phyloP scores from a whole-genome alignment of 805 yeast genomes.

The Cyberlindnera amylophila region DNA sequence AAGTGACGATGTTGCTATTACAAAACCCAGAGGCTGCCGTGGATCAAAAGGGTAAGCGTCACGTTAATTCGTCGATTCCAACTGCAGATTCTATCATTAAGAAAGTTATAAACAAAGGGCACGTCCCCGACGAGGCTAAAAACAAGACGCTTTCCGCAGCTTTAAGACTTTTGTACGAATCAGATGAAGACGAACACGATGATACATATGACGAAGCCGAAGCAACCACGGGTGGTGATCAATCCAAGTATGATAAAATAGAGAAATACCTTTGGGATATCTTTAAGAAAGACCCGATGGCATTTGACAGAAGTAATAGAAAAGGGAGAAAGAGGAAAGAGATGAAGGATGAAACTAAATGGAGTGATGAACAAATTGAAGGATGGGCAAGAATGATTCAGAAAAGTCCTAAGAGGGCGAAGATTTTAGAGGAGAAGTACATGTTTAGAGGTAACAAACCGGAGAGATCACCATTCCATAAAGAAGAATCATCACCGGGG shows the following conservation, averaged over 20 bases:
- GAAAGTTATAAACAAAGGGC: constrained; percentile 18
- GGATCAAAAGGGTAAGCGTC: constrained; percentile 19
- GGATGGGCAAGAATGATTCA: constrained; percentile 85
- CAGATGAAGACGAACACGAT: constrained; percentile 84
- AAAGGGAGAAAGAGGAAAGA: constrained; percentile 47
- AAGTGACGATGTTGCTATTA: constrained; percentile 52
- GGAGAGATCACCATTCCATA: constrained; percentile 23
- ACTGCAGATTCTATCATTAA: constrained; percentile 16
- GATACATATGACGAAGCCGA: constrained; percentile 64
- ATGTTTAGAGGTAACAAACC: constrained; percentile 42
- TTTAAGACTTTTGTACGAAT: constrained; percentile 57
- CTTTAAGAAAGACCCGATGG: constrained; percentile 46
- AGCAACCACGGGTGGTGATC: constrained; percentile 21
- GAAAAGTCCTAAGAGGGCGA: constrained; percentile 58
- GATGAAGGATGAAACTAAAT: constrained; percentile 49
- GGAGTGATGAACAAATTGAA: constrained; percentile 91
- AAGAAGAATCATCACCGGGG: constrained; percentile 2
- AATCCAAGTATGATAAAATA: constrained; percentile 32
- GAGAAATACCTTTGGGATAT: constrained; percentile 57
- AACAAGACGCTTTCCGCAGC: constrained; percentile 59
- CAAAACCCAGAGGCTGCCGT: constrained; percentile 51
- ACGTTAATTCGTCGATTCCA: constrained; percentile 19
- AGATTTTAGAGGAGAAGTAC: constrained; percentile 58
- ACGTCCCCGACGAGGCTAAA: constrained; percentile 45
- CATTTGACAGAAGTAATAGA: constrained; percentile 48